Percentiles rank a stretch among this genome's conserved stretches.
These are phyloP conservation scores for Lithohypha guttulata DNA, from an alignment of 2,329 filamentous ascomycete species.

Conservation along the genomic window DNA sequence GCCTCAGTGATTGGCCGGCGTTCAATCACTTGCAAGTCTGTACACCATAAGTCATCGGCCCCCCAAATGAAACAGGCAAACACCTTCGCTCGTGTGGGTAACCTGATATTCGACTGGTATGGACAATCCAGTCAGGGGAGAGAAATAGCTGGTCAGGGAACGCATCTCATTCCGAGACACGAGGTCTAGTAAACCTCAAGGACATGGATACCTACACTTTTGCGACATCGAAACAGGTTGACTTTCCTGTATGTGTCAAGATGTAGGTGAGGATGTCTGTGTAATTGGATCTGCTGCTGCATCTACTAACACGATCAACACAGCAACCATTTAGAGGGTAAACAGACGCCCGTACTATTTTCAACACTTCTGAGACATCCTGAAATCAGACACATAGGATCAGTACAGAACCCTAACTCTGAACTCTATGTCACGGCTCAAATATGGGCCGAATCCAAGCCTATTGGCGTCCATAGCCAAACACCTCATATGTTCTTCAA, in stretches of 20 bases:
- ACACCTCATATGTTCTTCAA: constrained; percentile 90
- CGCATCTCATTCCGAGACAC: too few species aligned
- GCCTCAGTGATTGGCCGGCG: too few species aligned
- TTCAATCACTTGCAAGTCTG: too few species aligned
- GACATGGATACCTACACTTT: constrained; percentile 95
- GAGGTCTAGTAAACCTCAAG: neutral
- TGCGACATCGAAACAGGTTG: constrained; percentile 74
- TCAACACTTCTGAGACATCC: constrained; percentile 69
- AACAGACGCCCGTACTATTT: constrained; percentile 61
- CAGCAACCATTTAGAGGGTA: constrained; percentile 66
- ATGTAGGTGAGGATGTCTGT: constrained; percentile 44
- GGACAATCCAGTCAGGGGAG: too few species aligned
- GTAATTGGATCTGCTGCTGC: too few species aligned
- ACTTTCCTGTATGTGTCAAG: constrained; percentile 56
- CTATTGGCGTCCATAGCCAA: constrained; percentile 80
- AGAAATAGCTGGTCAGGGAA: too few species aligned
- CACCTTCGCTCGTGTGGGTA: too few species aligned
- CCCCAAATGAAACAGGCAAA: too few species aligned
- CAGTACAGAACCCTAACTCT: constrained; percentile 64
- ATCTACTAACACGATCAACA: too few species aligned
- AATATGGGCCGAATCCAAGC: constrained; percentile 92
- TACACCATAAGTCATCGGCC: too few species aligned
- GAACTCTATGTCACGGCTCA: constrained; percentile 91
- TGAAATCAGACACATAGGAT: constrained; percentile 76
- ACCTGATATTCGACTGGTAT: too few species aligned